Base-by-base conservation (phyloP, 192 early-diverging fungal genomes). In the Allomyces arbusculus region DNA sequence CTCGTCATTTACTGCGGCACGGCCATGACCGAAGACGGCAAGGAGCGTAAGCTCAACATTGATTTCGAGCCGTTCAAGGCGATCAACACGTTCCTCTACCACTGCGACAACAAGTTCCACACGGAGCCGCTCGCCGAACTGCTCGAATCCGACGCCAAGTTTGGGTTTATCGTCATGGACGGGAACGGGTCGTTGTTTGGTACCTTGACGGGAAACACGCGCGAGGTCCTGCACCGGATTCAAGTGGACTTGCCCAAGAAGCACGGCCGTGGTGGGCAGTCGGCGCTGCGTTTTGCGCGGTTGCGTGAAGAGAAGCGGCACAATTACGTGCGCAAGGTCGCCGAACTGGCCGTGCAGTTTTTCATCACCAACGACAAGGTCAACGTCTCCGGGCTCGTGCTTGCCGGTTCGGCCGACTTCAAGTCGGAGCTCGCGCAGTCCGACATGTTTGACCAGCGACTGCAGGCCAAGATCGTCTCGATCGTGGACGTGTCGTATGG, bases 221-320 rank as follows among this genome's bases (percentile, higher is more conserved):
- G 96, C 67, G 90, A 95, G 67, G 82, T 99, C 43, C 74, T 97
- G 65, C 91, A 93, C 80, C 91, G 93, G 75, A 83, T 99, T 65
- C 77, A 85, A 22, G 96, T 99, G 62, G 96, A 99, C 72, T 73
- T 99, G 75, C 96, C 96, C 72, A 99, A 99, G 83, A 99, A 99
- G 89, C 96, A 99, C 86, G 96, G 96, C 64, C 90, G 96, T 81
- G 96, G 96, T 83, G 96, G 96, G 86, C 96, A 99, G 78, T 99
- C 96, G 12, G 96, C 96, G 23, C 84, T 96, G 75, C 93, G 96
- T 89, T 99, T 99, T 74, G 88, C 93, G 6, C 96, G 96, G 87
- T 84, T 99, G 68, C 90, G 96, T 74, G 90, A 93, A 68, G 96
- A 99, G 77, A 94, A 93, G 79, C 90, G 96, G 62, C 96, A 97